A percentile compares a stretch with the other conserved stretches of the same genome.
Conservation (phyloP, 1,284 basidiomycete genomes). For the Sanguinoderma infundibulare region DNA sequence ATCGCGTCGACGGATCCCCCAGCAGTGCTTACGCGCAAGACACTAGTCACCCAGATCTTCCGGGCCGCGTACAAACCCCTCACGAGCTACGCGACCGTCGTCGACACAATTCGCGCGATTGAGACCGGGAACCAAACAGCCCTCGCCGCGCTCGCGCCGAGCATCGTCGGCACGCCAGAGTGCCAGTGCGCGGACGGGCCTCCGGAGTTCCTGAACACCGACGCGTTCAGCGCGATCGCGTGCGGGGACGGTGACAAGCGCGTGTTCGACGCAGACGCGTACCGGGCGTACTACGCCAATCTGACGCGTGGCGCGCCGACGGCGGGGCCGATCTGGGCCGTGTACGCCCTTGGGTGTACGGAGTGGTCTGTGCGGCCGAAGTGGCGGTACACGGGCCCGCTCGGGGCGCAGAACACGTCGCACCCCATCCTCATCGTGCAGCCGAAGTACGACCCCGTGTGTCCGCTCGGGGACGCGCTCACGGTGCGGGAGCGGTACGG, state of each 20-base stretch:
- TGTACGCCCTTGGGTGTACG: constrained; percentile 17
- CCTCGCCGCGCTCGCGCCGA: constrained; percentile 32
- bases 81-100: constrained; percentile 37
- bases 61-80: constrained; percentile 41
- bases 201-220: constrained; percentile 25
- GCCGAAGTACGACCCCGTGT: constrained; percentile 27
- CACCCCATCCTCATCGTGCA: constrained; percentile 33
- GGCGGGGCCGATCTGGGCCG: constrained; percentile 26
- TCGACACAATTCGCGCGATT: constrained; percentile 42
- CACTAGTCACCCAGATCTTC: constrained; percentile 37
- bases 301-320: constrained; percentile 40
- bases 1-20: constrained; percentile 22
- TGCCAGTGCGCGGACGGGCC: constrained; percentile 36
- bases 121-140: constrained; percentile 38
- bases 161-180: constrained; percentile 15
- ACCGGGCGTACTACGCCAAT: constrained; percentile 30
- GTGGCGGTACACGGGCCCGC: constrained; percentile 25
- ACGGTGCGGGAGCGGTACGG: constrained; percentile 21
- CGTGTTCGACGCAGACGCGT: constrained; percentile 23
- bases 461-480: constrained; percentile 22
- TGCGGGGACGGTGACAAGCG: constrained; percentile 46
- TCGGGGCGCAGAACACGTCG: constrained; percentile 27
- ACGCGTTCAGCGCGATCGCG: constrained; percentile 37
- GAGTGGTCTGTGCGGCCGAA: constrained; percentile 21
- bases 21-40: constrained; percentile 16